A percentile compares a stretch with the other conserved stretches of the same genome.
Evolutionary conservation across 306 rosid genomes (phyloP).

Genomic region (Fragaria vesca): DNA sequence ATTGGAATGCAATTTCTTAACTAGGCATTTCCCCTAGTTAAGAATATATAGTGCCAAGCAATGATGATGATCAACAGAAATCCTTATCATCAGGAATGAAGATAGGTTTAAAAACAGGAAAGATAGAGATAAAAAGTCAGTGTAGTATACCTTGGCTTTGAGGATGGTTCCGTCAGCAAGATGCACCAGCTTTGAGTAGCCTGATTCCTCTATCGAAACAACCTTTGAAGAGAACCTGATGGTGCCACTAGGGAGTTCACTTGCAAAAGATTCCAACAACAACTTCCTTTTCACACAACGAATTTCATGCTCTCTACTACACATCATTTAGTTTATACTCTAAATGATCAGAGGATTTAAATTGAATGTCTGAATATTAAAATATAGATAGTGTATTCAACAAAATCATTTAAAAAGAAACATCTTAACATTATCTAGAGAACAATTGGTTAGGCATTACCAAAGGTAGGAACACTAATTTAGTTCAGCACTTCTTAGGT

Average conservation of each 20-base stretch:
- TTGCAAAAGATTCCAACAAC: constrained; percentile 56
- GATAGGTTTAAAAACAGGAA: neutral
- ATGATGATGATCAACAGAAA: neutral
- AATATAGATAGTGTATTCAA: too few relatives aligned
- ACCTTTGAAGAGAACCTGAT: constrained; percentile 69
- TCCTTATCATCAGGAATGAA: neutral
- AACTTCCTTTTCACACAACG: constrained; percentile 53
- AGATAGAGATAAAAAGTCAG: neutral
- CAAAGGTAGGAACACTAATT: too few relatives aligned
- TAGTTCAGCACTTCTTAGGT: too few relatives aligned
- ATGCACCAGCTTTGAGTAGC: constrained; percentile 53
- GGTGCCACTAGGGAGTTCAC: constrained; percentile 64
- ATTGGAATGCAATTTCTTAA: too few relatives aligned
- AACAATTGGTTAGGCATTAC: too few relatives aligned
- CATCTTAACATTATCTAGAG: too few relatives aligned
- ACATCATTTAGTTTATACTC: neutral
- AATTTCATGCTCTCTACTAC: constrained; percentile 40
- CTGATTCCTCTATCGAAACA: constrained; percentile 62
- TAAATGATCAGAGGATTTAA: neutral
- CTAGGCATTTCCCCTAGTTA: neutral
- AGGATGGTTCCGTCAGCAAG: constrained; percentile 62
- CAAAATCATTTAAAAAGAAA: too few relatives aligned
- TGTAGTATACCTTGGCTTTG: constrained; percentile 48
- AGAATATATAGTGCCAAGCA: neutral
- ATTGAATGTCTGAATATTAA: neutral